phyloP scores from a whole-genome alignment of 306 rosid genomes.

The apple (Malus domestica) region DNA sequence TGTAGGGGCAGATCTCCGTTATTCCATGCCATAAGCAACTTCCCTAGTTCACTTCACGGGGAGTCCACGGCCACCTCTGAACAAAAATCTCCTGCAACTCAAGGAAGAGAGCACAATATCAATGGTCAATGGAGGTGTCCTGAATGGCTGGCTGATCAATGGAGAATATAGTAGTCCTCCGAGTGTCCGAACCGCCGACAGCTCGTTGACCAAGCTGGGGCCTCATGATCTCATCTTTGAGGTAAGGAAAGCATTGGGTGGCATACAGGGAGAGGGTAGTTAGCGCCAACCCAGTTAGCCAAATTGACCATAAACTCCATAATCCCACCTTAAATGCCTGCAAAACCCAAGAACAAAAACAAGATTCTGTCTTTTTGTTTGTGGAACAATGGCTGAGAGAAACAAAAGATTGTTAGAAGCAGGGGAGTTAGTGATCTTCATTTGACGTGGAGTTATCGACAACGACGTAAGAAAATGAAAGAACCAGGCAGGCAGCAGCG shows the following conservation, averaged over 20 bases:
- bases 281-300: slow-evolving; percentile 69
- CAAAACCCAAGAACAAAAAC: slow-evolving; percentile 9
- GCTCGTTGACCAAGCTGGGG: slow-evolving; percentile 10
- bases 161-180: slow-evolving; percentile 45
- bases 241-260: slow-evolving; percentile 53
- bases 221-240: slow-evolving; percentile 29
- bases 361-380: neutral
- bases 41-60: slow-evolving; percentile 26
- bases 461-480: slow-evolving; percentile 16
- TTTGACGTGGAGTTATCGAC: slow-evolving; percentile 24
- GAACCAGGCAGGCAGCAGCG: slow-evolving; percentile 29
- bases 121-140: slow-evolving; percentile 21
- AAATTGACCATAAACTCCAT: slow-evolving; percentile 61
- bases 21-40: slow-evolving; percentile 80
- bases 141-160: neutral
- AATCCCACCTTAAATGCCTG: slow-evolving; percentile 51
- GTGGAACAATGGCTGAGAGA: neutral
- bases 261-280: slow-evolving; percentile 62
- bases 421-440: slow-evolving; percentile 50
- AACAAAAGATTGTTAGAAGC: neutral
- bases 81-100: slow-evolving; percentile 56
- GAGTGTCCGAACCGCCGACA: slow-evolving; percentile 18
- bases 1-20: slow-evolving; percentile 58
- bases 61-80: slow-evolving; percentile 38
- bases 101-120: slow-evolving; percentile 21